phyloP scores from a whole-genome alignment of 1,284 basidiomycete genomes.

The Stygiomarasmius scandens region DNA sequence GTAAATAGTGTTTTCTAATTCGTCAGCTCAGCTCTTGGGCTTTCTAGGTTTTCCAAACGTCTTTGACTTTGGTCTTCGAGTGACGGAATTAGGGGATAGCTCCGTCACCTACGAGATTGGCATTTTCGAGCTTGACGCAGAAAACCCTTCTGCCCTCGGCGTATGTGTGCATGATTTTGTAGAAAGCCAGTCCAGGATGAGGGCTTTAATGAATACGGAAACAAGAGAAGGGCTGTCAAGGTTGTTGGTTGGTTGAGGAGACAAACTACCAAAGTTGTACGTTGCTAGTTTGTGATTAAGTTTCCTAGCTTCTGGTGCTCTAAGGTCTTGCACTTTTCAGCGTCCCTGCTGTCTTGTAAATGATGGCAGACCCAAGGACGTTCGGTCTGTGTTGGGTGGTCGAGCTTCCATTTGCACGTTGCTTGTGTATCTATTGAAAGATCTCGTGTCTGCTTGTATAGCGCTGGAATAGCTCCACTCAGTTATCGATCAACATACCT shows the following conservation, averaged over 20 bases:
- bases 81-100: slow-evolving; percentile 64
- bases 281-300: no score
- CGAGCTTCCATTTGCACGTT: no score
- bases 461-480: no score
- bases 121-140: slow-evolving; percentile 57
- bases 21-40: slow-evolving; percentile 53
- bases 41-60: slow-evolving; percentile 71
- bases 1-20: neutral
- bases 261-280: slow-evolving; percentile 8
- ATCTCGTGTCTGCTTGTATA: no score
- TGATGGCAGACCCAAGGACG: no score
- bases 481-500: no score
- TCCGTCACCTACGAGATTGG: slow-evolving; percentile 78
- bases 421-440: no score
- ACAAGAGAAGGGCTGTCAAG: slow-evolving; percentile 46
- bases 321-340: no score
- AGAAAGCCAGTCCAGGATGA: slow-evolving; percentile 55
- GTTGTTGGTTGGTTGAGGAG: slow-evolving; percentile 25
- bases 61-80: slow-evolving; percentile 67
- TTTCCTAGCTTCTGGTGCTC: no score
- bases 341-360: no score
- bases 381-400: no score
- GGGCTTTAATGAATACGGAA: slow-evolving; percentile 43
- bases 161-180: slow-evolving; percentile 84
- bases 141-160: slow-evolving; percentile 63